A percentile compares a stretch with the other conserved stretches of the same genome.
Conservation (phyloP, 2,329 filamentous ascomycete species). For the Teratosphaeria zuluensis region DNA sequence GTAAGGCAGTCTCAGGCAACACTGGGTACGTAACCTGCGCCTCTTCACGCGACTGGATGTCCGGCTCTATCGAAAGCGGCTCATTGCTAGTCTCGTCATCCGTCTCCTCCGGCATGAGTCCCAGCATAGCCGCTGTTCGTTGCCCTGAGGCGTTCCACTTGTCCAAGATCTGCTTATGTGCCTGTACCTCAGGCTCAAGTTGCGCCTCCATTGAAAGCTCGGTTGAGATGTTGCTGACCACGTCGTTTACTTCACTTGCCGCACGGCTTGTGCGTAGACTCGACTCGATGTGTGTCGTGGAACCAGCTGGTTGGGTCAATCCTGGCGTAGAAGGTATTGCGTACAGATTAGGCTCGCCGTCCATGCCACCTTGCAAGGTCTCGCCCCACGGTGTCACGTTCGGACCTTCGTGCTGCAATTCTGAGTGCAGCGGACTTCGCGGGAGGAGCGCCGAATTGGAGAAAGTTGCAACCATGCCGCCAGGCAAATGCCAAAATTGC, state of each 20-base stretch:
- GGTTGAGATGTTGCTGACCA: not conserved
- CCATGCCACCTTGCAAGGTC: not conserved
- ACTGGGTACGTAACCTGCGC: not conserved
- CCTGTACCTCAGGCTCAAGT: not conserved
- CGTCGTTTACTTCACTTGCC: not conserved
- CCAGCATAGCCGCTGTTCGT: not conserved
- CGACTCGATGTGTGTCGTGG: conserved; percentile 2
- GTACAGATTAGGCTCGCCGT: not conserved
- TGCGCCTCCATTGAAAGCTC: not conserved
- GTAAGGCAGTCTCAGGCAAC: not conserved
- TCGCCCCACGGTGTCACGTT: not conserved
- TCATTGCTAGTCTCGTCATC: not conserved
- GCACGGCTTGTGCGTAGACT: not conserved
- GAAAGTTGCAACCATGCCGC: not conserved
- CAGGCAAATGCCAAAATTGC: not conserved
- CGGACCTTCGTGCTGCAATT: conserved; percentile 3
- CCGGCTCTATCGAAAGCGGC: not conserved
- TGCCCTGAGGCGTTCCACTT: not conserved
- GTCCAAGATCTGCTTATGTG: not conserved
- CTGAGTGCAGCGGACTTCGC: conserved; percentile 12
- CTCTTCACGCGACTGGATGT: not conserved
- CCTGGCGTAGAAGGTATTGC: conserved; percentile 27
- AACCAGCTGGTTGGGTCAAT: conserved; percentile 23
- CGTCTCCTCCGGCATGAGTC: not conserved
- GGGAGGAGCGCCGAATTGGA: conserved; percentile 8